Evolutionary conservation across 1,284 basidiomycete genomes (phyloP).

Genomic region (Ceratobasidium sp.): DNA sequence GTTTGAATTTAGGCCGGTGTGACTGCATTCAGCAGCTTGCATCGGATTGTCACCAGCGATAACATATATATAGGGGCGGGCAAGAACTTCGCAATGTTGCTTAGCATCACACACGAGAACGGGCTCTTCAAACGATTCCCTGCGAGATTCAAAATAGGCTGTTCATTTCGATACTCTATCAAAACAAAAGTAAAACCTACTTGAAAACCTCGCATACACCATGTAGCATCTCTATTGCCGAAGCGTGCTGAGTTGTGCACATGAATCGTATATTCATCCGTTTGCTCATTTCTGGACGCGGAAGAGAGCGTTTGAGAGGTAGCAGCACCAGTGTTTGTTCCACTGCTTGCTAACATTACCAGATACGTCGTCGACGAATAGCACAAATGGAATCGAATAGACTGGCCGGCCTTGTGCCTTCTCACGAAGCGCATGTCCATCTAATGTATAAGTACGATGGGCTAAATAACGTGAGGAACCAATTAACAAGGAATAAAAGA

Average conservation of each 20-base stretch:
- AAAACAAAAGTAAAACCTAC: constrained; percentile 12
- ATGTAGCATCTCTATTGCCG: constrained; percentile 29
- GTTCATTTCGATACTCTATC: not conserved
- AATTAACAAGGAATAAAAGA: not conserved
- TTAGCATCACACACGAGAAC: constrained; percentile 52
- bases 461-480: not conserved
- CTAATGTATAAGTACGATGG: not conserved
- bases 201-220: constrained; percentile 4
- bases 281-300: constrained; percentile 13
- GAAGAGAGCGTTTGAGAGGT: constrained; percentile 35
- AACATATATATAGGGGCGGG: constrained; percentile 10
- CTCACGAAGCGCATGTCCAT: not conserved
- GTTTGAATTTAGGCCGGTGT: constrained; percentile 23
- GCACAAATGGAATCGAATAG: constrained; percentile 40
- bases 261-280: constrained; percentile 39
- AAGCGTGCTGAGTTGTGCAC: constrained; percentile 28
- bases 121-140: constrained; percentile 15
- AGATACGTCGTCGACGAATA: constrained; percentile 45
- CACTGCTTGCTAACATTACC: constrained; percentile 43
- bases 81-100: constrained; percentile 51
- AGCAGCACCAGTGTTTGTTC: constrained; percentile 45
- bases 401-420: constrained; percentile 14
- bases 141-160: not conserved
- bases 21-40: constrained; percentile 45
- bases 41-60: constrained; percentile 47